Conservation (phyloP, 192 early-diverging fungal species). For the Coemansia sp. region DNA sequence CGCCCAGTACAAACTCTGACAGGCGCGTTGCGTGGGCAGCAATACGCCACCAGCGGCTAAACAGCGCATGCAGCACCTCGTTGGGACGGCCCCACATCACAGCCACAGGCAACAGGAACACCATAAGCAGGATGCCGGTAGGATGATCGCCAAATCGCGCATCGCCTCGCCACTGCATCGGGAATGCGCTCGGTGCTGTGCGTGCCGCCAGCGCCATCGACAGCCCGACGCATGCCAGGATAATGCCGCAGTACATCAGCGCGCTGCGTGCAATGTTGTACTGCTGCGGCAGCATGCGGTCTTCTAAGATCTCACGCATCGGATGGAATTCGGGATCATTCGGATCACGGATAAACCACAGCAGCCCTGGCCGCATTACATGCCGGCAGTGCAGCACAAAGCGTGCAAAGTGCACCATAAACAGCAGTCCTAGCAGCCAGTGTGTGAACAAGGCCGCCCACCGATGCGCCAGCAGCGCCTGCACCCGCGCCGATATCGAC, state of each 20-base stretch:
- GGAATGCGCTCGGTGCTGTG: conserved; percentile 24
- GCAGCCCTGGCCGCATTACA: conserved; percentile 85
- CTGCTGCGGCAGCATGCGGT: conserved; percentile 71
- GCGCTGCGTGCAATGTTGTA: conserved; percentile 80
- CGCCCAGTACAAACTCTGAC: conserved; percentile 82
- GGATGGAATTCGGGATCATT: conserved; percentile 94
- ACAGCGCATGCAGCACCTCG: conserved; percentile 55
- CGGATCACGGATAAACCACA: conserved; percentile 99
- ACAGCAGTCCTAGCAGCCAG: conserved; percentile 90
- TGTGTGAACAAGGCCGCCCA: conserved; percentile 63
- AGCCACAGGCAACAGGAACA: conserved; percentile 71
- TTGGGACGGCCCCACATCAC: conserved; percentile 63
- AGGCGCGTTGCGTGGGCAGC: conserved; percentile 67
- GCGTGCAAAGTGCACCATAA: conserved; percentile 92
- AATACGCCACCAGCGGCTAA: conserved; percentile 73
- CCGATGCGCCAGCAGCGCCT: background rate
- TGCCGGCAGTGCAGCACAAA: conserved; percentile 81
- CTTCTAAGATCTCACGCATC: conserved; percentile 88
- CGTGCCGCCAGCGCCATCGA: conserved; percentile 24
- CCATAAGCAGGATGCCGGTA: conserved; percentile 69
- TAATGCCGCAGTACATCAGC: conserved; percentile 80
- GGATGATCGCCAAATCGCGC: conserved; percentile 60
- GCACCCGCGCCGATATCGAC: conserved; percentile 59
- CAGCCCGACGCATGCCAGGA: conserved; percentile 72
- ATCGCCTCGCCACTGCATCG: conserved; percentile 25